phyloP scores from a whole-genome alignment of 2,329 filamentous ascomycete genomes.

The Seiridium unicorne region DNA sequence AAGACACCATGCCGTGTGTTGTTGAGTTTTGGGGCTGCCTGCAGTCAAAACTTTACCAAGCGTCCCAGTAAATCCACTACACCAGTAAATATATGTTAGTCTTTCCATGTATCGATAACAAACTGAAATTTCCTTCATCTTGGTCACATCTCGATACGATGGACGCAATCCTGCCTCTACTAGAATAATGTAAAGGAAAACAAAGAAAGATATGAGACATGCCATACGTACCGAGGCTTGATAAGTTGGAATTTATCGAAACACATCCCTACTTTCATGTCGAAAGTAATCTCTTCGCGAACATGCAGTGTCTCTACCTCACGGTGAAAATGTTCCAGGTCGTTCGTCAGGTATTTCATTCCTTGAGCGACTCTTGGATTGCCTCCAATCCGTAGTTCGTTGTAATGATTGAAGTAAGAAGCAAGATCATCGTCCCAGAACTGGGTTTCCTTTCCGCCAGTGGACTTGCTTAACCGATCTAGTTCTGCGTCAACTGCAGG shows the following conservation, averaged over 20 bases:
- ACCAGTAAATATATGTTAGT: too few species aligned
- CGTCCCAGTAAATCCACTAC: conserved; percentile 17
- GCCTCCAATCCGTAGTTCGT: background rate
- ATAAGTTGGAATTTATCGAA: conserved; percentile 21
- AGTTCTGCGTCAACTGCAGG: conserved; percentile 37
- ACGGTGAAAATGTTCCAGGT: background rate
- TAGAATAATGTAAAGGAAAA: too few species aligned
- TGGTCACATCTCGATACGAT: too few species aligned
- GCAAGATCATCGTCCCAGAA: conserved; percentile 37
- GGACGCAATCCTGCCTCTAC: too few species aligned
- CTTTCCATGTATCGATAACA: too few species aligned
- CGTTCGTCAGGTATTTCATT: background rate
- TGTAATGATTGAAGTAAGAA: background rate
- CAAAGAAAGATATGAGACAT: too few species aligned
- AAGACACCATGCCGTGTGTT: conserved; percentile 42
- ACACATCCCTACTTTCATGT: background rate
- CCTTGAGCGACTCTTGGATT: background rate
- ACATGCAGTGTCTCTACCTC: background rate
- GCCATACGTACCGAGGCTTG: conserved; percentile 4
- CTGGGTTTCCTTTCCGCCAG: conserved; percentile 12
- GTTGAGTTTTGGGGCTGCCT: conserved; percentile 18
- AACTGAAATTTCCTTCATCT: too few species aligned
- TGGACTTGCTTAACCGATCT: conserved; percentile 25
- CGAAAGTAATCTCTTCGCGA: background rate
- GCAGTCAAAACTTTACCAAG: conserved; percentile 28